Evolutionary conservation across 73 alveolate genomes (phyloP).

Genomic region (Paramecium octaurelia): DNA sequence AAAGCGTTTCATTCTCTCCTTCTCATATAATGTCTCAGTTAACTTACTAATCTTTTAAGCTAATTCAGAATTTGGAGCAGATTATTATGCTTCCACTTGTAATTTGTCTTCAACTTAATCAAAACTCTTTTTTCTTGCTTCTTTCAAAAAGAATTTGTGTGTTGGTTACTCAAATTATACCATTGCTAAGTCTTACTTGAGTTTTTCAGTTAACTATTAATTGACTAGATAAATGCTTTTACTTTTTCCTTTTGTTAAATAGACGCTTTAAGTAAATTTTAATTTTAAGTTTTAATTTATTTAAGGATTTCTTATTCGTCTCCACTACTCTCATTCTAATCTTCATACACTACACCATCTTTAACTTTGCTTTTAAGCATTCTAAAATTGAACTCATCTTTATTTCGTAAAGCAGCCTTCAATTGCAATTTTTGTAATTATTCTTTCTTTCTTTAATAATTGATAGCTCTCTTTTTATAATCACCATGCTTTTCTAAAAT

Average conservation of each 20-base stretch:
- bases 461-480: conserved; percentile 31
- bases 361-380: background rate
- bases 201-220: conserved; percentile 7
- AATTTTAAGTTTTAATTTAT: background rate
- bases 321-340: background rate
- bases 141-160: background rate
- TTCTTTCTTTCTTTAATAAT: conserved; percentile 15
- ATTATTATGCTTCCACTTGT: background rate
- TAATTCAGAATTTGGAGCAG: background rate
- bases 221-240: background rate
- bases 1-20: conserved; percentile 29
- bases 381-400: conserved; percentile 36
- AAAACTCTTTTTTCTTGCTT: background rate
- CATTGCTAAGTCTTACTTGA: background rate
- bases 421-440: conserved; percentile 11
- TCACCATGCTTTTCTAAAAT: conserved; percentile 37
- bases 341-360: background rate
- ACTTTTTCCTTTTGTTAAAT: background rate
- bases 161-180: background rate
- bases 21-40: background rate
- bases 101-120: background rate
- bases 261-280: conserved; percentile 36
- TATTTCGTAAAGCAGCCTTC: conserved; percentile 22
- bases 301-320: background rate
- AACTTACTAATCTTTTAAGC: background rate